Evolutionary conservation across 2,329 filamentous ascomycete species (phyloP).

Genomic region (Clonostachys byssicola): DNA sequence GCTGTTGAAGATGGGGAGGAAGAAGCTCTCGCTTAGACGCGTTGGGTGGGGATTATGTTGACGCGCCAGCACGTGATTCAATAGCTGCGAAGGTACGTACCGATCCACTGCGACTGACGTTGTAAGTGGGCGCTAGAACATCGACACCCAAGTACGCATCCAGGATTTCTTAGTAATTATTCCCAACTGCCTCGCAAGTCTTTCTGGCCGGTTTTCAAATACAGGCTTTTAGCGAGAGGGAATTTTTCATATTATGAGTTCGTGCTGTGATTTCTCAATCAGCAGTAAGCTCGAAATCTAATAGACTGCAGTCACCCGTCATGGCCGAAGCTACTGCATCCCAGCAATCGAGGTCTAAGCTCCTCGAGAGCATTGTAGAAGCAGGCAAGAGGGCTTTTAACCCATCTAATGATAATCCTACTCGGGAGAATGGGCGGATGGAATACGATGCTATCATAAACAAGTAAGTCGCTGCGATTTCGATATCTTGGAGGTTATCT

Average conservation of each 20-base stretch:
- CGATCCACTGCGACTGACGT: too few species aligned
- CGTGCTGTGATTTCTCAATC: background rate
- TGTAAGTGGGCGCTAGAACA: too few species aligned
- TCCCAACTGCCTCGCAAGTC: too few species aligned
- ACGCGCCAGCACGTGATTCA: conserved; percentile 7
- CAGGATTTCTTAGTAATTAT: too few species aligned
- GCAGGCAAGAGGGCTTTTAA: conserved; percentile 44
- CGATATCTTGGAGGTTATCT: background rate
- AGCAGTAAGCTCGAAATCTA: background rate
- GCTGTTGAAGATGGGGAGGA: background rate
- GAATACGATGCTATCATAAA: conserved; percentile 44
- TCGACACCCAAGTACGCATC: too few species aligned
- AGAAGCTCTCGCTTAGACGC: background rate
- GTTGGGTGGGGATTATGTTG: background rate
- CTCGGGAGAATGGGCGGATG: conserved; percentile 23
- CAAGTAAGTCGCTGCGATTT: conserved; percentile 28
- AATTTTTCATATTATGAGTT: too few species aligned
- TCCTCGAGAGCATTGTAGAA: conserved; percentile 27
- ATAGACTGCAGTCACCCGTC: background rate
- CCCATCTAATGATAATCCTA: conserved; percentile 27
- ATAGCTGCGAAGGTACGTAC: too few species aligned
- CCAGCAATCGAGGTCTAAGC: conserved; percentile 14
- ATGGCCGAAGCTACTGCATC: conserved; percentile 19
- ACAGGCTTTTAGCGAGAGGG: too few species aligned
- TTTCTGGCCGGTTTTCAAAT: too few species aligned